Conservation (phyloP, 1,284 basidiomycete genomes). For the Fomitopsis schrenkii region DNA sequence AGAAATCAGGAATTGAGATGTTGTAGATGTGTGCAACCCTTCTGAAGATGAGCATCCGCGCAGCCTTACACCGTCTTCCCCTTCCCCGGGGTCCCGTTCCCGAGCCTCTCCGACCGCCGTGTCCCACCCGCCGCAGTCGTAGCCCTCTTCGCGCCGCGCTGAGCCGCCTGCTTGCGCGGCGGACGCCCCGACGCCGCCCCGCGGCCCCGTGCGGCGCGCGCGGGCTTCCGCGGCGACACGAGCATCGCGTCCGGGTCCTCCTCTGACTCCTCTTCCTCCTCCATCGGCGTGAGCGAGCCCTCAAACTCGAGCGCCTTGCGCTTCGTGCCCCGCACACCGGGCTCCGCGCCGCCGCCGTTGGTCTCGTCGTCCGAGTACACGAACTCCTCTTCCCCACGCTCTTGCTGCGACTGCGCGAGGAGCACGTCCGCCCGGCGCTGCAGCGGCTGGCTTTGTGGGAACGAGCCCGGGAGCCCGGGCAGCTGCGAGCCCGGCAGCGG, state of each 20-base stretch:
- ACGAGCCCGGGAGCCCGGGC: constrained; percentile 15
- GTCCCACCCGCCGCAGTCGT: background rate
- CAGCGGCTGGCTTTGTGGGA: constrained; percentile 24
- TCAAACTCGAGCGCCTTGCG: background rate
- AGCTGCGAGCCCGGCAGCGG: constrained; percentile 2
- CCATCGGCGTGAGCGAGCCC: constrained; percentile 3
- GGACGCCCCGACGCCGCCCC: background rate
- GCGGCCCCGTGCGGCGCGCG: background rate
- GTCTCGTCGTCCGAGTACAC: constrained; percentile 1
- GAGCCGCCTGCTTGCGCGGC: background rate
- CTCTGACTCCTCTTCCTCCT: background rate
- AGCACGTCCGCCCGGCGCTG: constrained; percentile 46
- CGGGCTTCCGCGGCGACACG: background rate
- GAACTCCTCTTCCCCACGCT: background rate
- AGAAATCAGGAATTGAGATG: too few species aligned
- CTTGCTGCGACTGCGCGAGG: constrained; percentile 28
- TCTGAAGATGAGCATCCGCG: too few species aligned
- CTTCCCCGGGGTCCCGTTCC: background rate
- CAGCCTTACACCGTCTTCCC: too few species aligned
- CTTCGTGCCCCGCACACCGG: background rate
- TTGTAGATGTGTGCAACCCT: too few species aligned
- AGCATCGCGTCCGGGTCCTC: background rate
- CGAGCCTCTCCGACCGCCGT: background rate
- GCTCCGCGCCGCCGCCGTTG: constrained; percentile 21
- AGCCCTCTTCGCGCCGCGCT: background rate